phyloP scores from a whole-genome alignment of 2,329 filamentous ascomycete genomes.

The Colletotrichum sp. region DNA sequence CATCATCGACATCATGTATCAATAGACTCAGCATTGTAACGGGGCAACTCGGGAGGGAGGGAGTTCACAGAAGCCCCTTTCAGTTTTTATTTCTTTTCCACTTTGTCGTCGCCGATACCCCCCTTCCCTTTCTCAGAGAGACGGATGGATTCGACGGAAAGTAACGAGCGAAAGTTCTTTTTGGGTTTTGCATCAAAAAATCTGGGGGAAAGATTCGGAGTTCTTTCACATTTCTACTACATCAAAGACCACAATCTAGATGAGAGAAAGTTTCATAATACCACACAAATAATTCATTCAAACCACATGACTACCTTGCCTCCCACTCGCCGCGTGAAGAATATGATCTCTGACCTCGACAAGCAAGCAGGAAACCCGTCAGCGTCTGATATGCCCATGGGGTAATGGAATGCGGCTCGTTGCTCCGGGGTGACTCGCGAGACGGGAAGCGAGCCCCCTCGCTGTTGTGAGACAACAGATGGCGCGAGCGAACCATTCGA shows the following conservation, averaged over 20 bases:
- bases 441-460: not conserved
- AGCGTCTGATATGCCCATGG: not conserved
- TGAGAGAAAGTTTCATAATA: conserved; percentile 7
- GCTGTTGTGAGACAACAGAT: not conserved
- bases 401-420: not conserved
- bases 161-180: conserved; percentile 9
- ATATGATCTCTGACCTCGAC: not conserved
- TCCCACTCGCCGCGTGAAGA: not conserved
- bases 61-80: not conserved
- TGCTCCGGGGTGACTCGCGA: not conserved
- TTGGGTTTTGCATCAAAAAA: not conserved
- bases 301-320: too few relatives aligned
- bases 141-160: conserved; percentile 21
- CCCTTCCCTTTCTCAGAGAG: conserved; percentile 20
- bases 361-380: not conserved
- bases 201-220: not conserved
- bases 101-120: conserved; percentile 24
- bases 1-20: not conserved
- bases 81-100: not conserved
- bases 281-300: conserved; percentile 3
- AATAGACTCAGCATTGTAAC: conserved; percentile 7
- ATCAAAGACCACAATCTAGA: not conserved
- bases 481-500: not conserved
- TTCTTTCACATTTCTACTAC: not conserved
- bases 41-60: not conserved